Conservation (phyloP, 257 asterid species). For the Fraxinus quadrangulata region DNA sequence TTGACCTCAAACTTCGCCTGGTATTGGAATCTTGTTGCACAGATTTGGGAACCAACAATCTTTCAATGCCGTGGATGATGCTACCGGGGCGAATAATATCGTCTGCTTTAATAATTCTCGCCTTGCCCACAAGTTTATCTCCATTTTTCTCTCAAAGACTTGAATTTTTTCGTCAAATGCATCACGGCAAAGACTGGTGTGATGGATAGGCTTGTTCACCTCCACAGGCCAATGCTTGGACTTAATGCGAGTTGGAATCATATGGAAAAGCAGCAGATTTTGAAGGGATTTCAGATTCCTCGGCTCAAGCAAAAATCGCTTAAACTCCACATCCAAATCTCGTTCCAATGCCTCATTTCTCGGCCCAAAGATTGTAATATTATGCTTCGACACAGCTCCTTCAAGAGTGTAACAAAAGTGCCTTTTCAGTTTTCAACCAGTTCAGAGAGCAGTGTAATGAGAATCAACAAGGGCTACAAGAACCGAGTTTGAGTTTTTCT, state of each 20-base stretch:
- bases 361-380: constrained; percentile 91
- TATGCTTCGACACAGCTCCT: constrained; percentile 70
- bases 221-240: constrained; percentile 42
- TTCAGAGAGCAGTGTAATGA: constrained; percentile 84
- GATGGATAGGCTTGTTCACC: constrained; percentile 14
- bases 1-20: constrained; percentile 59
- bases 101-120: constrained; percentile 50
- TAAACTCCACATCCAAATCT: constrained; percentile 87
- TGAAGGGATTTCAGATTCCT: constrained; percentile 79
- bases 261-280: constrained; percentile 67
- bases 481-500: constrained; percentile 82
- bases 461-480: constrained; percentile 90
- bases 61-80: constrained; percentile 87
- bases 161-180: constrained; percentile 43
- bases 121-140: constrained; percentile 40
- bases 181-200: constrained; percentile 53
- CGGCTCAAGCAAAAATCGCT: constrained; percentile 76
- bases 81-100: constrained; percentile 84
- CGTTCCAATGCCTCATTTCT: constrained; percentile 76
- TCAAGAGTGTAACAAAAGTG: constrained; percentile 77
- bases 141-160: constrained; percentile 39
- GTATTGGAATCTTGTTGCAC: constrained; percentile 82
- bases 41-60: constrained; percentile 71
- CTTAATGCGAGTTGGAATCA: constrained; percentile 77
- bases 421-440: constrained; percentile 70